Percentiles rank a stretch among this genome's conserved stretches.
These are phyloP conservation scores for Candida silvicultrix DNA, from an alignment of 805 yeast genomes.

Conservation along the genomic window DNA sequence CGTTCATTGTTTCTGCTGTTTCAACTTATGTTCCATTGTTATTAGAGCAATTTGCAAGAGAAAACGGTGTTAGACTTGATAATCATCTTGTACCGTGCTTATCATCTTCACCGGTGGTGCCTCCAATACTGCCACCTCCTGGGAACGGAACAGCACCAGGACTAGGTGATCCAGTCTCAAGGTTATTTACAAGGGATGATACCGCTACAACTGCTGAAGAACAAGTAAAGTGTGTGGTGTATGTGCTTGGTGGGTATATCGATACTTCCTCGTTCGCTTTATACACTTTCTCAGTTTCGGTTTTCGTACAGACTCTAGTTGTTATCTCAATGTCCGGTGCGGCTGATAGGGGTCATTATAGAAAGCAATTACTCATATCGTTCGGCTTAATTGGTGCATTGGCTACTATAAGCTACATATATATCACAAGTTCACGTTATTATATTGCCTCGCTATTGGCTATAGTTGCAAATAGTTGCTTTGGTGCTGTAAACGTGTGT, in stretches of 20 bases:
- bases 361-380: slow-evolving; percentile 46
- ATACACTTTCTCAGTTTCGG: slow-evolving; percentile 69
- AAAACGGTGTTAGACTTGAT: slow-evolving; percentile 56
- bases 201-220: slow-evolving; percentile 1
- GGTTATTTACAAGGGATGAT: slow-evolving; percentile 1
- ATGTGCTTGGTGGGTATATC: slow-evolving; percentile 39
- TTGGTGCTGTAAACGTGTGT: slow-evolving; percentile 75
- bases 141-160: slow-evolving; percentile 11
- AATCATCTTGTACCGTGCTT: slow-evolving; percentile 57
- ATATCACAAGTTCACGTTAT: slow-evolving; percentile 33
- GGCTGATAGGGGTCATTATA: slow-evolving; percentile 55
- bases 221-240: slow-evolving; percentile 38
- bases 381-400: slow-evolving; percentile 58
- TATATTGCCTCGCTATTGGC: slow-evolving; percentile 51
- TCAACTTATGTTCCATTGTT: slow-evolving; percentile 73
- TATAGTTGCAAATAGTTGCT: slow-evolving; percentile 58
- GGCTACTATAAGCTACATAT: slow-evolving; percentile 40
- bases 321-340: slow-evolving; percentile 73
- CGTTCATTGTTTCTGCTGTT: slow-evolving; percentile 72
- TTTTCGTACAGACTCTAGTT: slow-evolving; percentile 60
- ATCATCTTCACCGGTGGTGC: slow-evolving; percentile 23
- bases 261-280: slow-evolving; percentile 72
- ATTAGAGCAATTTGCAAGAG: slow-evolving; percentile 65
- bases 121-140: slow-evolving; percentile 27
- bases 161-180: not conserved